Base-by-base conservation (phyloP, 2,329 filamentous ascomycete species). In the Colletotrichum sp. region DNA sequence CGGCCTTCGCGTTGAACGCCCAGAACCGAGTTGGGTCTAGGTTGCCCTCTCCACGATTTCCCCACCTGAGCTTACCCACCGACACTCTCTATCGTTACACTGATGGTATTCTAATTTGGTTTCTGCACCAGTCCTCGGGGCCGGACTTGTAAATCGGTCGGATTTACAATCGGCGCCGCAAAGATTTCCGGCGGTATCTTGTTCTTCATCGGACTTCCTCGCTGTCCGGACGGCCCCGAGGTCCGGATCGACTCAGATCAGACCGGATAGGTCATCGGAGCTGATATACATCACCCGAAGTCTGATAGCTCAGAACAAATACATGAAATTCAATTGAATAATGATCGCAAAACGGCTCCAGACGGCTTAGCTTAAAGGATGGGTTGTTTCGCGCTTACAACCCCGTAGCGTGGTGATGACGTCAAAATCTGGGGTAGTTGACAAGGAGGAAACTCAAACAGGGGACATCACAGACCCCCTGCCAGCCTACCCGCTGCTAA, bases 391-490 rank as follows among this genome's bases (percentile, higher is more conserved):
- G n/a, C 38, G 18, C 18, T 58, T 54, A 54, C 54, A 54, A 33
- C 66, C 67, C 34, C 61, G 18, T 61, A 29, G 34, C 36, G 64
- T 38, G 38, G 15, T 16, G 66, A 62, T 73, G 71, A 73, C 71
- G 71, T 73, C 67, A 66, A 62, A 57, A 66, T 62, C 67, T 11
- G 55, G 67, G 61, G 71, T 66, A 71, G 34, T 34, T 51, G 61
- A 54, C 61, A 54, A 27, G 15, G 65, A 34, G 47, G 16, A 66
- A 66, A 57, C 51, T 57, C 38, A 13, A 54, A 59, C 54, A 51
- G n/a, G 31, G 69, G 15, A 43, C 66, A 69, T 57, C 66, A 69
- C 69, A 34, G 64, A 43, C 57, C 47, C 33, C 33, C 62, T n/a
- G 36, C 33, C 16, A 34, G 21, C 59, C 66, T 67, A 58, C 27